Conservation (phyloP, 305 asterid genomes). For the Plantago coronopus region DNA sequence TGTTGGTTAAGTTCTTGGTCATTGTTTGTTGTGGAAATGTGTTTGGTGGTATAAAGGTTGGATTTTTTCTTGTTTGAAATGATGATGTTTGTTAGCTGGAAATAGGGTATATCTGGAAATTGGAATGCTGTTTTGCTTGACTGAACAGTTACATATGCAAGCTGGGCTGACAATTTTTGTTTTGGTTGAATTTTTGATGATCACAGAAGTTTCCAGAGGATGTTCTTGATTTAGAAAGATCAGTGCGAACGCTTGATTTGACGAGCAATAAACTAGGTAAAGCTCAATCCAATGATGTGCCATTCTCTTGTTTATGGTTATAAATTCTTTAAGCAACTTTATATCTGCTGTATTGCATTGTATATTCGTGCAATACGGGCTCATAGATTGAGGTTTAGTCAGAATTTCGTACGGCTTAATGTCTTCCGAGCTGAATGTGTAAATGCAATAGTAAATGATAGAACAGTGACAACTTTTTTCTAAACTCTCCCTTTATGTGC, state of each 20-base stretch:
- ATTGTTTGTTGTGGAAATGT: too few species aligned
- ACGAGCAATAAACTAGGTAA: conserved; percentile 76
- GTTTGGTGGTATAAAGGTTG: too few species aligned
- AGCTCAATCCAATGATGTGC: too few species aligned
- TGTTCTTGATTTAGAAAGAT: conserved; percentile 72
- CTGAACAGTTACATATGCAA: not conserved
- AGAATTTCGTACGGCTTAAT: conserved; percentile 5
- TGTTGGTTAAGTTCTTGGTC: not conserved
- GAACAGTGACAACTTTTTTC: conserved; percentile 7
- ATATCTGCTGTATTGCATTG: not conserved
- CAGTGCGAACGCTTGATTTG: conserved; percentile 88
- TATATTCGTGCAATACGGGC: not conserved
- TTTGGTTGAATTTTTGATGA: conserved; percentile 7
- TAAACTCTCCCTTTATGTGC: conserved; percentile 19
- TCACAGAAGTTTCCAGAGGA: conserved; percentile 82
- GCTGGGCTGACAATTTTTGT: conserved; percentile 18
- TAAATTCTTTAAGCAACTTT: conserved; percentile 10
- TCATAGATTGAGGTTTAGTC: conserved; percentile 5
- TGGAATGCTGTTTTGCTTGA: conserved; percentile 5
- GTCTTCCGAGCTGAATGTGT: conserved; percentile 1
- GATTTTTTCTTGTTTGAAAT: too few species aligned
- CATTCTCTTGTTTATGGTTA: conserved; percentile 13
- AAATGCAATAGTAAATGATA: conserved; percentile 10
- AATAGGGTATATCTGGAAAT: too few species aligned
- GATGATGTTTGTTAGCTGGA: too few species aligned